Conservation (phyloP, 2,329 filamentous ascomycete genomes). For the Fonsecaea multimorphosa region DNA sequence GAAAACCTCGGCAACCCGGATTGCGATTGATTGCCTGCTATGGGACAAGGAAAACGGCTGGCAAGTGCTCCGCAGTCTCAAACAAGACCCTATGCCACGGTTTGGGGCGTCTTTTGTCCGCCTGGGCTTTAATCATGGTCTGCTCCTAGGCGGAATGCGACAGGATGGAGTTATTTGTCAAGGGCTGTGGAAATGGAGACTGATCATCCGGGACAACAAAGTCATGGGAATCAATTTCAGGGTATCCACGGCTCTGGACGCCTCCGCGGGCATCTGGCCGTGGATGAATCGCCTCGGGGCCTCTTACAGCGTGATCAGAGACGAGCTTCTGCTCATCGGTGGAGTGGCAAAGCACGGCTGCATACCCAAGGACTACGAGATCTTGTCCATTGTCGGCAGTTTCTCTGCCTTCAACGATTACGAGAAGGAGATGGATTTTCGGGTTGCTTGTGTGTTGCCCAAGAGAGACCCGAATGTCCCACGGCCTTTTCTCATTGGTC, state of each 20-base stretch:
- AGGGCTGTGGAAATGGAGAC: constrained; percentile 69
- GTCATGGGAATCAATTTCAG: constrained; percentile 43
- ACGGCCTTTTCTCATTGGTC: constrained; percentile 74
- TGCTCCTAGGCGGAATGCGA: constrained; percentile 75
- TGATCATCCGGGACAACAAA: constrained; percentile 51
- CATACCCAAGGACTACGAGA: constrained; percentile 58
- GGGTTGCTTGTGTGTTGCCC: constrained; percentile 41
- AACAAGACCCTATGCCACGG: constrained; percentile 53
- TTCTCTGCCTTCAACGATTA: constrained; percentile 36
- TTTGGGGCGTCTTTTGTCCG: constrained; percentile 62
- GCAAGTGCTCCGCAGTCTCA: constrained; percentile 50
- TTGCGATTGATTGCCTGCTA: constrained; percentile 62
- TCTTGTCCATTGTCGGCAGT: constrained; percentile 51
- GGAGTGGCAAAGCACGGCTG: constrained; percentile 53
- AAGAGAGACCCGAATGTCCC: constrained; percentile 44
- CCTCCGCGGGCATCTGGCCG: constrained; percentile 41
- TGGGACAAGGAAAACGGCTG: constrained; percentile 61
- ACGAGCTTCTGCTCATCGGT: constrained; percentile 59
- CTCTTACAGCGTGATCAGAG: constrained; percentile 53
- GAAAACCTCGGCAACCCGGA: constrained; percentile 56
- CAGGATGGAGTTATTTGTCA: constrained; percentile 66
- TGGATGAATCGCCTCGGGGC: constrained; percentile 58
- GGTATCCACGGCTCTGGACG: constrained; percentile 34
- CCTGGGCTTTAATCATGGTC: constrained; percentile 58
- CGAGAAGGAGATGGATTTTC: constrained; percentile 40